Conservation (phyloP, 345 rosid genomes). For the Euphorbia lathyris region DNA sequence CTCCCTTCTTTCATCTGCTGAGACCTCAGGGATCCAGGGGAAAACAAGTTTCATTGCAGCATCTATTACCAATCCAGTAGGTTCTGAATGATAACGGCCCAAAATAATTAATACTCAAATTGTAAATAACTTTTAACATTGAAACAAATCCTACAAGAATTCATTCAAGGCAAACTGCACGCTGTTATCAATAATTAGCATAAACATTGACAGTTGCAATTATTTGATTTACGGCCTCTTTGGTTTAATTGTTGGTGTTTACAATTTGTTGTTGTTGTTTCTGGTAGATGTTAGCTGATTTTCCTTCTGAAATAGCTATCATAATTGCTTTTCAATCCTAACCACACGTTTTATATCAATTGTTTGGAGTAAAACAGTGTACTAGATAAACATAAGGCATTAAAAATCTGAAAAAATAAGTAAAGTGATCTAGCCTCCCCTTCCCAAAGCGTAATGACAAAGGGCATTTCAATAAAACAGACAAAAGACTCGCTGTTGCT, state of each 20-base stretch:
- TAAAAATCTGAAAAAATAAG: background rate
- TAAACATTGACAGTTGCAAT: background rate
- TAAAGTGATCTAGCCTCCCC: background rate
- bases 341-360: too few relatives aligned
- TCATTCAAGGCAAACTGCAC: background rate
- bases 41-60: constrained; percentile 76
- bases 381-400: background rate
- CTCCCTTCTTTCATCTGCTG: constrained; percentile 73
- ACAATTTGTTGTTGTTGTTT: too few relatives aligned
- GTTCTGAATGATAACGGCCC: constrained; percentile 44
- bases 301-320: too few relatives aligned
- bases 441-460: background rate
- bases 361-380: too few relatives aligned
- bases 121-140: background rate
- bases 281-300: too few relatives aligned
- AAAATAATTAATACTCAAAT: background rate
- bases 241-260: too few relatives aligned
- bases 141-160: background rate
- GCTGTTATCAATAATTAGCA: background rate
- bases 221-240: background rate
- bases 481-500: background rate
- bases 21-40: constrained; percentile 55
- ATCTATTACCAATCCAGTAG: constrained; percentile 77
- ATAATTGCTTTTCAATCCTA: too few relatives aligned
- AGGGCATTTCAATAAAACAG: background rate